phyloP scores from a whole-genome alignment of 164 flowering plant genomes.

The Vitis vinifera region ASM3070453v1 NC_081810.1:5315501-5316000 shows the following conservation, averaged over 20 bases:
- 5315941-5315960: conserved; percentile 26
- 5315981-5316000: not conserved
- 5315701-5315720: conserved; percentile 34
- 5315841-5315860: not conserved
- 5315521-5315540: too few species aligned
- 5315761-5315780: conserved; percentile 49
- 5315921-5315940: too few species aligned
- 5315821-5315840: conserved; percentile 43
- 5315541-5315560: too few species aligned
- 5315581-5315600: conserved; percentile 16
- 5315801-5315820: conserved; percentile 32
- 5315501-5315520: too few species aligned
- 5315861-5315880: too few species aligned
- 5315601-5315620: conserved; percentile 35
- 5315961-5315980: conserved; percentile 39
- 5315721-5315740: conserved; percentile 33
- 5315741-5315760: conserved; percentile 42
- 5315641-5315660: conserved; percentile 44
- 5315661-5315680: conserved; percentile 31
- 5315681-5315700: conserved; percentile 48
- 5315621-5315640: conserved; percentile 44
- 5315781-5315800: conserved; percentile 50
- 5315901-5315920: too few species aligned
- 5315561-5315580: too few species aligned
- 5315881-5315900: too few species aligned